Evolutionary conservation across 768 basidiomycete genomes (phyloP), one percentile per base, ranked within the genome.

Genomic region (Boletus rubropictus): DNA sequence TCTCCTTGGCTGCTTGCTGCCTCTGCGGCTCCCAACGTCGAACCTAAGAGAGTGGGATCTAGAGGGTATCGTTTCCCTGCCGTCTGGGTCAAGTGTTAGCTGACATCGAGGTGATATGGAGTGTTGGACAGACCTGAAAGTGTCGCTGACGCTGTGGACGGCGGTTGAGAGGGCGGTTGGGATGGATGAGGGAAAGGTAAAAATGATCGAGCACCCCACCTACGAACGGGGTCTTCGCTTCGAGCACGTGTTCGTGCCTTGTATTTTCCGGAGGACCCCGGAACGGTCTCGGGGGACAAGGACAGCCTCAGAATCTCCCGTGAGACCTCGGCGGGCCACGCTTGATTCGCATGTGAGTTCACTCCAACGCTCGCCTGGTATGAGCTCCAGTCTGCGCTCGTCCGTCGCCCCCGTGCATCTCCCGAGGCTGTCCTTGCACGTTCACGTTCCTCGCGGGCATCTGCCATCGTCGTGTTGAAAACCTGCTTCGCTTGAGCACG

Each of bases 301-400:
- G 79, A 74, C 22, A 81, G 60, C 31, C 71, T 66, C 32, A 82
- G 55, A 46, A 82, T 76, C 53, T 79, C 76, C 49, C 72, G 74
- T 35, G 80, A 77, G 17, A 82, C 77, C 45, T 76, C 71, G 4
- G 78, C 77, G 46, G 79, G 77, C 82, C 81, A 83, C 46, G 70
- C 72, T 24, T 66, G 70, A 29, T 69, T 69, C 34, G 50, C 50
- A 15, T 40, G 44, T 2, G 61, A 49, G 39, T 50, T 58, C 29
- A 67, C 64, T 3, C 65, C 62, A 12, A 58, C 68, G 9, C 57
- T 64, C 29, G 76, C 80, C 55, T 76, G 74, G 44, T 70, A 59
- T 15, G 79, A 70, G 39, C 70, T 79, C 67, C 77, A 81, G 42
- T 82, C 80, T 22, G 81, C 80, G 54, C 81, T 82, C 37, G 67